A percentile compares a stretch with the other conserved stretches of the same genome.
Evolutionary conservation across 2,329 filamentous ascomycete species (phyloP).

Genomic region (Trichoderma asperellum): DNA sequence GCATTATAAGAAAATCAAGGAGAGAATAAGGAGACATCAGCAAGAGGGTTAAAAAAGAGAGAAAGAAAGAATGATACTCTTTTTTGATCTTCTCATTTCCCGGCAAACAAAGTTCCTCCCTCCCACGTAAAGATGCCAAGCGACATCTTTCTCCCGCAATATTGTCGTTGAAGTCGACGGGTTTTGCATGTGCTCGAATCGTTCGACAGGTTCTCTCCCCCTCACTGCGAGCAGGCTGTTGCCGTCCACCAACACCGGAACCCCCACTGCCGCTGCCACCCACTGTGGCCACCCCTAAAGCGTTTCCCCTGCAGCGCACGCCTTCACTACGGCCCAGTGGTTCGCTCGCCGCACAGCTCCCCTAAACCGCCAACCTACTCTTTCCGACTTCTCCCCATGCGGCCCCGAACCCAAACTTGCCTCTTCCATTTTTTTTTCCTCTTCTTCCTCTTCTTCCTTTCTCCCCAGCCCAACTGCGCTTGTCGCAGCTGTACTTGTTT

Average conservation of each 20-base stretch:
- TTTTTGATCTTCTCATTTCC: background rate
- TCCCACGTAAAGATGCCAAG: background rate
- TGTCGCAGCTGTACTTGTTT: conserved; percentile 19
- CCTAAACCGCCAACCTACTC: background rate
- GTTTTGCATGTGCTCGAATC: conserved; percentile 21
- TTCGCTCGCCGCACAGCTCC: conserved; percentile 15
- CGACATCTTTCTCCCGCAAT: conserved; percentile 9
- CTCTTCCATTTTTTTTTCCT: conserved; percentile 1
- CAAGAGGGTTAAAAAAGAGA: background rate
- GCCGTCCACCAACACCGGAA: background rate
- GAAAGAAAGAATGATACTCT: background rate
- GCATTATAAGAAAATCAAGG: background rate
- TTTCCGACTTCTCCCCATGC: background rate
- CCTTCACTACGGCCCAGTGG: conserved; percentile 6
- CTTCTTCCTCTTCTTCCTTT: background rate
- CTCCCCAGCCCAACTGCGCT: conserved; percentile 22
- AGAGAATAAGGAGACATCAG: background rate
- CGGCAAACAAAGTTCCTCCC: background rate
- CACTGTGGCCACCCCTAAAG: conserved; percentile 12
- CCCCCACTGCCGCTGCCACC: conserved; percentile 23
- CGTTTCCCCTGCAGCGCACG: conserved; percentile 19
- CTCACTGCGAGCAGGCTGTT: background rate
- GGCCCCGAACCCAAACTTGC: background rate
- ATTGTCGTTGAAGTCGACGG: conserved; percentile 13
- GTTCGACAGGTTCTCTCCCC: background rate